Evolutionary conservation across 768 basidiomycete species (phyloP), one percentile per base, ranked within the genome.

Genomic region (Tricholomella constricta): DNA sequence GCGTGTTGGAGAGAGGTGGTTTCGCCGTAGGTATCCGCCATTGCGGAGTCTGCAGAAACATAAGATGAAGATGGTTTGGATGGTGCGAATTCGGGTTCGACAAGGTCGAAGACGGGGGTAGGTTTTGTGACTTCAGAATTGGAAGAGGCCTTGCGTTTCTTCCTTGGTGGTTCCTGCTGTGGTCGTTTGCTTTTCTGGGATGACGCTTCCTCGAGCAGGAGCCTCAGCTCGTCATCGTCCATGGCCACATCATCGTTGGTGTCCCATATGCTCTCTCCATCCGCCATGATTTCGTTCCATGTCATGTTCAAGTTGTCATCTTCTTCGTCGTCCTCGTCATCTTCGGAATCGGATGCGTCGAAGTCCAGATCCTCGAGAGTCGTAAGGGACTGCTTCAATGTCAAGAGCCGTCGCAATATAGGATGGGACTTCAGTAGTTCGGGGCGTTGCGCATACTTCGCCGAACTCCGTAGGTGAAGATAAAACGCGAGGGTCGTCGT

Each of bases 401-500:
- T 79, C 26, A 96, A 75, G 3, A 98, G 79, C 9, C 94, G 88
- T 26, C 75, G 71, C 52, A 92, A 77, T 60, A 94, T 84, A 4
- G 91, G 88, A 64, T 86, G 88, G 14, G 76, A 70, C 64, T 80
- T 83, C 50, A 92, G 78, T 34, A 81, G 78, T 54, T 82, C 78
- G 9, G 82, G 88, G 31, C 76, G 79, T 49, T 77, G 75, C 6
- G 80, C 75, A 65, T 85, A 84, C 69, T 88, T 82, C 55, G 81
- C 76, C 35, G 79, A 80, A 20, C 89, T 77, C 15, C 90, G 84
- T n/a, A 98, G 78, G 67, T 94, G 85, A 35, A 98, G 74, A 72
- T 96, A 98, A 73, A 94, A 98, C 1, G 94, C 90, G 40, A 98
- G 85, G 2, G 85, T 87, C 1, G 94, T 91, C 17, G 91, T 80